Evolutionary conservation across 2,329 filamentous ascomycete species (phyloP), one percentile per base, ranked within the genome.

Genomic region (Zymoseptoria passerinii): DNA sequence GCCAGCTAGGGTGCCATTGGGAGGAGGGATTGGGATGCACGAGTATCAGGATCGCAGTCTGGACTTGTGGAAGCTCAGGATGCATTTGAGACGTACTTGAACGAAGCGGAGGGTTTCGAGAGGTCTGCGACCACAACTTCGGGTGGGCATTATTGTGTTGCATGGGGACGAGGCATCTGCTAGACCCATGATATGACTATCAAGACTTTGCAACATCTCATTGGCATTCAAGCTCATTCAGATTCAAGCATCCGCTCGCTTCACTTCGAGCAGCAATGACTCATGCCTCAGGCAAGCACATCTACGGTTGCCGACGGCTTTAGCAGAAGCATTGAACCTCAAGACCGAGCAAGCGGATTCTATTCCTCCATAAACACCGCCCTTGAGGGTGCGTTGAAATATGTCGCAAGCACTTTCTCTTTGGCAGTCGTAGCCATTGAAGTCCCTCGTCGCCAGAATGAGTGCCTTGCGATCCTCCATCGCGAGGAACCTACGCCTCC

Each of bases 1-100:
- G 65, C 66, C 59, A 72, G 70, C 63, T 73, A 66, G 63, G 63
- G 64, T 64, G 35, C 13, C n/a, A 1, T 13, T n/a, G 13, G 2
- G n/a, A 16, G 16, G 16, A 44, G 35, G 9, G 3, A 44, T 44
- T 44, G 35, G 35, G 6, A 44, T 5, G 10, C 16, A 23, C 23
- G 35, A 44, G 35, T 44, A 44, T 44, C 35, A 44, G 13, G 13
- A n/a, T 16, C 13, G n/a, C 35, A 4, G 6, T 44, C n/a, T 16
- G 35, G 35, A 44, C 4, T 44, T 44, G 35, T 44, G 35, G n/a
- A 6, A 13, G 35, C 16, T 44, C 35, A 16, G 35, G 4, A 16
- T 44, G n/a, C 35, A 16, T 44, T 16, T 44, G 35, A 44, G 35
- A 13, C n/a, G 16, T n/a, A 16, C 35, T 44, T 44, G 9, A 44